Conservation (phyloP, 495 filamentous ascomycete species). For the Aspergillus coremiiformis region DNA sequence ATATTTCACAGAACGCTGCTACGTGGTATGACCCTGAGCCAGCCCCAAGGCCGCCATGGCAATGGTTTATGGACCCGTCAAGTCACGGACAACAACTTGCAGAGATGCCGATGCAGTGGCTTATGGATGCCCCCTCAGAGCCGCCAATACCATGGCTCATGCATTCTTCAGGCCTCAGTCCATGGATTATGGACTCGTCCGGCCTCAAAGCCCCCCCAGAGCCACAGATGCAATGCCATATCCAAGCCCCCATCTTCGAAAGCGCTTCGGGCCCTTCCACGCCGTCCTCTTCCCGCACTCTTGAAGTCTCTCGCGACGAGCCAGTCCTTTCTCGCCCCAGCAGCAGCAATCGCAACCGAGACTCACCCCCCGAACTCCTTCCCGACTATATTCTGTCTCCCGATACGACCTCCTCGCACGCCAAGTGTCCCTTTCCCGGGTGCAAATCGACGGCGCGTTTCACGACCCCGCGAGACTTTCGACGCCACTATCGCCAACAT, state of each 20-base stretch:
- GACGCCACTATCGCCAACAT: not conserved
- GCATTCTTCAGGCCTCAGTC: not conserved
- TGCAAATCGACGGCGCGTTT: not conserved
- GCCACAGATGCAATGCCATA: not conserved
- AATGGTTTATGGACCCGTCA: not conserved
- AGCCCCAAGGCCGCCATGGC: not conserved
- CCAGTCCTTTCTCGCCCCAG: not conserved
- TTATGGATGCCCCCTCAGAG: not conserved
- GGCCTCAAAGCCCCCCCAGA: not conserved
- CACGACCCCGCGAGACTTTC: not conserved
- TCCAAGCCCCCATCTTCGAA: not conserved
- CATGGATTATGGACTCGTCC: not conserved
- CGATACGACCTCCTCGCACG: not conserved
- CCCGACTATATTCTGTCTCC: not conserved
- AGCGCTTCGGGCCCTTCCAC: not conserved
- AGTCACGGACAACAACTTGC: not conserved
- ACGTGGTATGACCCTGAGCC: not conserved
- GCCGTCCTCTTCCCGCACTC: not conserved
- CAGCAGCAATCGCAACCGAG: not conserved
- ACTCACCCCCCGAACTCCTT: not conserved
- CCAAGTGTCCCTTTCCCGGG: not conserved
- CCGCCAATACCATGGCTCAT: not conserved
- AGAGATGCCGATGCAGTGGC: not conserved
- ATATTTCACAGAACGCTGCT: not conserved
- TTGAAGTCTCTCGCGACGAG: not conserved